phyloP scores from a whole-genome alignment of 768 basidiomycete species.

The Naganishia onofrii region DNA sequence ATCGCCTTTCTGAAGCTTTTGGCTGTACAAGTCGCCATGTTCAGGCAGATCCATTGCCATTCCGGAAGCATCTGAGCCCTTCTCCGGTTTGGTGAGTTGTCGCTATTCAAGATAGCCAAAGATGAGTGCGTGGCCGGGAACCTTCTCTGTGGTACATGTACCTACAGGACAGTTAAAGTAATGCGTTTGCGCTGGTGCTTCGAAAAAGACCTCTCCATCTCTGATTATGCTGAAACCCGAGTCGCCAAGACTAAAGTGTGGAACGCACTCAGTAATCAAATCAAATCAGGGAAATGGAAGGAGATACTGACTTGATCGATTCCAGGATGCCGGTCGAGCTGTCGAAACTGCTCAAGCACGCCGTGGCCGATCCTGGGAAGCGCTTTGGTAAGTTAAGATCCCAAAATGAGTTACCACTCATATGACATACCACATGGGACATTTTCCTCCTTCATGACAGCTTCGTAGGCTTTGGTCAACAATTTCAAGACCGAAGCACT shows the following conservation, averaged over 20 bases:
- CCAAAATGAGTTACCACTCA: neutral
- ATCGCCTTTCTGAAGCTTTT: slow-evolving; percentile 45
- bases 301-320: slow-evolving; percentile 55
- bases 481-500: slow-evolving; percentile 35
- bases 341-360: slow-evolving; percentile 33
- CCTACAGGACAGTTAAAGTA: slow-evolving; percentile 51
- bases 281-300: neutral
- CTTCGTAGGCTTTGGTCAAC: slow-evolving; percentile 44
- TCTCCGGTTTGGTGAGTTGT: slow-evolving; percentile 34
- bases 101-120: slow-evolving; percentile 17
- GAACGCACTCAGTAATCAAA: neutral
- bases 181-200: slow-evolving; percentile 44
- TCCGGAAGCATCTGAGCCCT: slow-evolving; percentile 21
- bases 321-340: slow-evolving; percentile 32
- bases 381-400: too few species aligned
- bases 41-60: slow-evolving; percentile 43
- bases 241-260: slow-evolving; percentile 46
- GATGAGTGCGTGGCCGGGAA: too few species aligned
- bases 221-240: slow-evolving; percentile 50
- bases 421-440: slow-evolving; percentile 43
- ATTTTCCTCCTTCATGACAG: slow-evolving; percentile 39
- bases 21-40: slow-evolving; percentile 39
- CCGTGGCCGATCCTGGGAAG: slow-evolving; percentile 35
- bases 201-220: slow-evolving; percentile 38
- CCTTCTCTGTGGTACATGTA: neutral